Base-by-base conservation (phyloP, 768 basidiomycete species). In the Leccinum ochraceum region DNA sequence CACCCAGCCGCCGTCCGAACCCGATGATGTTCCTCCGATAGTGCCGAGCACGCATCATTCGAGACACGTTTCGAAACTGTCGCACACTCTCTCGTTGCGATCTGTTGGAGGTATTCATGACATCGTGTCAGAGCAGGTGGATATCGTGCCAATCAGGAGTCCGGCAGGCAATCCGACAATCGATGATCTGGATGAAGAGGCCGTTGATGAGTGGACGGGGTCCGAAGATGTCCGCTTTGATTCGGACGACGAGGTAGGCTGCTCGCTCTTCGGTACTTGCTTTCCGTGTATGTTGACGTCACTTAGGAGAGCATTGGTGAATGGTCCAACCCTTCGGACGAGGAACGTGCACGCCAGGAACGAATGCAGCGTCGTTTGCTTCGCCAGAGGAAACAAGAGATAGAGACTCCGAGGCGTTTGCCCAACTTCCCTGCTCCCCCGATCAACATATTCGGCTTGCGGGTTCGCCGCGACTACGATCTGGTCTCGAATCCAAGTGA, bases 271-370 rank as follows among this genome's bases (percentile, higher is more conserved):
- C 9, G 2, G 30, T 14, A 14, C 22, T 46, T 56, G 62, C 60
- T 59, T 48, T 56, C 53, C 39, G 55, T 37, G 13, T 46, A 53
- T 61, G 20, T 48, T 59, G 32, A 64, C 59, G 48, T 63, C 56
- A 58, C 30, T 59, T 63, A 74, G 65, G 78, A 91, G 87, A 92
- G 90, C 66, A 87, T 92, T 53, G 91, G 90, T 28, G 92, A 94
- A 76, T 94, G 84, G 83, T 94, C 92, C 24, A 94, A 94, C 68
- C 92, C 92, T 17, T 94, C 92, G 26, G 92, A 94, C 68, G 92
- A 94, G 73, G 92, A 94, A 69, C 83, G 88, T 30, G 91, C 88
- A 4, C 84, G 91, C 22, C 86, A 86, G 63, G 75, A 81, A 32
- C 85, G 90, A 32, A 74, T 83, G 50, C 84, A 88, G 48, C 84